Conservation (phyloP, 352 stramenopile species). For the Phytophthora pisi region DNA sequence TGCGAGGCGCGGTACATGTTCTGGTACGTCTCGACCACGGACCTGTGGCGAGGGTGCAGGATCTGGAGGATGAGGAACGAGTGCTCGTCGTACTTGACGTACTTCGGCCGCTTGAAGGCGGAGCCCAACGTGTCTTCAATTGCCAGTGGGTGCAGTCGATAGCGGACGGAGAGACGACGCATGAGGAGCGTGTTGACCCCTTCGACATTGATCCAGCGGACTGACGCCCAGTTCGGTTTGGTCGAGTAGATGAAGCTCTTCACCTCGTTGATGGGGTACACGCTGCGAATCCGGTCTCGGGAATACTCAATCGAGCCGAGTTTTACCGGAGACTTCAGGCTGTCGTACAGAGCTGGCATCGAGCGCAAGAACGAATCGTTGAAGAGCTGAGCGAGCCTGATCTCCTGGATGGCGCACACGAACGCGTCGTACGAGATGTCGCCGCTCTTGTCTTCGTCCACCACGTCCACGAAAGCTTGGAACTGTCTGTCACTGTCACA, state of each 20-base stretch:
- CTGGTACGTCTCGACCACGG: conserved; percentile 65
- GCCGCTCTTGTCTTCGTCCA: conserved; percentile 81
- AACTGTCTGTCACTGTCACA: conserved; percentile 69
- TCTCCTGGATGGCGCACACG: conserved; percentile 81
- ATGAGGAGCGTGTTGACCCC: conserved; percentile 62
- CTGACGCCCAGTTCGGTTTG: conserved; percentile 66
- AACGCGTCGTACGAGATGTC: conserved; percentile 86
- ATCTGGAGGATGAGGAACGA: conserved; percentile 74
- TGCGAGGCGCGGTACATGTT: conserved; percentile 64
- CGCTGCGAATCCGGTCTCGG: conserved; percentile 67
- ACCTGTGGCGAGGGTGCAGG: conserved; percentile 48
- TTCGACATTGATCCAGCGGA: conserved; percentile 84
- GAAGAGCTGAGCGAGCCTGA: conserved; percentile 88
- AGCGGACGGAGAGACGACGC: conserved; percentile 73
- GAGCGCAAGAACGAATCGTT: conserved; percentile 59
- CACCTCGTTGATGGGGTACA: conserved; percentile 67
- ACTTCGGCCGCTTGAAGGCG: conserved; percentile 76
- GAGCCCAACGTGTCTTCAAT: conserved; percentile 81
- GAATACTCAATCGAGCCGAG: conserved; percentile 80
- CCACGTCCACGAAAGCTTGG: conserved; percentile 66
- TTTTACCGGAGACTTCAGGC: conserved; percentile 17
- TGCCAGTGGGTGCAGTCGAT: conserved; percentile 81
- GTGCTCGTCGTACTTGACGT: conserved; percentile 85
- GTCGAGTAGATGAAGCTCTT: conserved; percentile 85
- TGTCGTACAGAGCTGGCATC: conserved; percentile 20